Evolutionary conservation across 225 moss, liverwort and hornwort genomes (phyloP), one percentile per base, ranked within the genome.

Genomic region (Antitrichia curtipendula): DNA sequence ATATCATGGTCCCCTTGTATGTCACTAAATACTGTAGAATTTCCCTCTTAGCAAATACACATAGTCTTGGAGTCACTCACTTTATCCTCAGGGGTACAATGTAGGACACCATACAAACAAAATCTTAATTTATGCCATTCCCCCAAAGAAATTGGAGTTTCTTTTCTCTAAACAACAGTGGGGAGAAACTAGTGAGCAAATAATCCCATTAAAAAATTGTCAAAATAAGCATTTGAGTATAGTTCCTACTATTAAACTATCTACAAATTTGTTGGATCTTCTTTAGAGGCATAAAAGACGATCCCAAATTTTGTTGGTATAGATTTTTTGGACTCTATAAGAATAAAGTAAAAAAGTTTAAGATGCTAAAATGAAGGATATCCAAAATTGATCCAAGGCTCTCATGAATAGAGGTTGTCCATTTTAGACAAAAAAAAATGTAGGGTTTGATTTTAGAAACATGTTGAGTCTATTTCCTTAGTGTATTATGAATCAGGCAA

Each of bases 141-240:
- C 23, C 14, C 8, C 8, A 34, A 22, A 36, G 52, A 12, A 1
- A 22, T 52, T 36, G 1, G 8, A 15, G 1, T 15, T 3, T 23
- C 9, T 36, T 76, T 4, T 24, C 9, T 24, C 4, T 24, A 53
- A 36, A 36, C 9, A 75, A 34, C 5, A 75, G 5, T 21, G 1
- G 2, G 7, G 12, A 2, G 4, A 3, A 50, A 21, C 5, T 0
- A 7, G 0, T 0, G 3, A 1, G 1, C 5, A 21, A 50, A 0
- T 6, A 0, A 22, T 0, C 0, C 17, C 36, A 53, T 23, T 1
- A 8, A 0, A 36, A 52, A 75, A 23, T n/a, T 0, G 1, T 53
- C 0, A 24, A 0, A 76, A 54, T 16, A 4, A 8, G 9, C 16
- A 54, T 16, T 9, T 76, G 24, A 25, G 0, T 24, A 36, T 15